Percentiles rank a stretch among this genome's conserved stretches.
Conservation (phyloP, 129 eudicot genomes). For the Cynara cardunculus region DNA sequence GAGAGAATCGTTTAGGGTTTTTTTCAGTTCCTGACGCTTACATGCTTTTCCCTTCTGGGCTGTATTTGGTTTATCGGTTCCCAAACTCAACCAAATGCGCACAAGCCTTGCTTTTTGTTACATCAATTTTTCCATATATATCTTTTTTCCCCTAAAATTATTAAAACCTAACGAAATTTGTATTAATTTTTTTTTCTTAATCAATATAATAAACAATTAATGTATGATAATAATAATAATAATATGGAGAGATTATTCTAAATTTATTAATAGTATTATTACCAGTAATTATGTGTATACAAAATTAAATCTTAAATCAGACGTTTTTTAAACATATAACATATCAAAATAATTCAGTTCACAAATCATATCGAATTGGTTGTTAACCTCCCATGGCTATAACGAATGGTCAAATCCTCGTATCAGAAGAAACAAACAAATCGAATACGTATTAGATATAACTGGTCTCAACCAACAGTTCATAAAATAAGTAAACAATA, state of each 20-base stretch:
- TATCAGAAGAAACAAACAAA: too few species aligned
- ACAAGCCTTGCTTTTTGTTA: background rate
- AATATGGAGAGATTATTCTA: too few species aligned
- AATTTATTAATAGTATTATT: too few species aligned
- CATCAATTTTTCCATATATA: too few species aligned
- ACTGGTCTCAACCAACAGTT: background rate
- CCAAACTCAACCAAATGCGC: background rate
- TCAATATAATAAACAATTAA: too few species aligned
- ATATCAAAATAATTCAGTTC: background rate
- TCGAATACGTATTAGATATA: background rate
- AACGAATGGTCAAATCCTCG: background rate
- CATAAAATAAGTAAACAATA: too few species aligned
- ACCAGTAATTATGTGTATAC: background rate
- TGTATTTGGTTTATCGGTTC: slow-evolving; percentile 3
- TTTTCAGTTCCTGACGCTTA: background rate
- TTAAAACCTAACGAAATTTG: background rate
- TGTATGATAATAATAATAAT: background rate
- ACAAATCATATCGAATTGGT: too few species aligned
- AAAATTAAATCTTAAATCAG: background rate
- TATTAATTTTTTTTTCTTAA: too few species aligned
- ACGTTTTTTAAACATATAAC: background rate
- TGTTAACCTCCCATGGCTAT: background rate
- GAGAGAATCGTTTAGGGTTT: slow-evolving; percentile 2
- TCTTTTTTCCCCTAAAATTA: background rate
- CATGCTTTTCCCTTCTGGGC: background rate